phyloP scores from a whole-genome alignment of 164 flowering plant species.

The Piper longum region DNA sequence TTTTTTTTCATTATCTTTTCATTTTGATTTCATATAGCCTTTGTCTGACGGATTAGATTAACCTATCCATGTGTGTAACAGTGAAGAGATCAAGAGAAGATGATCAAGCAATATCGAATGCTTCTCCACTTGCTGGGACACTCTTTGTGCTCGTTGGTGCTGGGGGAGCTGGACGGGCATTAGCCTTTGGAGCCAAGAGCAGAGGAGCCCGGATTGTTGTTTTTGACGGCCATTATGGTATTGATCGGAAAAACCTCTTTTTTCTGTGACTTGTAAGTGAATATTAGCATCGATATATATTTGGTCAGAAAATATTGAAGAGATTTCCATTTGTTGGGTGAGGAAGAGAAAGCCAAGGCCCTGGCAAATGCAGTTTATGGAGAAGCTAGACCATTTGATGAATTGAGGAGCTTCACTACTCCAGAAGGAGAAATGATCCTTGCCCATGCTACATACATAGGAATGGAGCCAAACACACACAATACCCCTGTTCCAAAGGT shows the following conservation, averaged over 20 bases:
- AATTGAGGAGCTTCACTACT: slow-evolving; percentile 33
- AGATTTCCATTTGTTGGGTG: not conserved
- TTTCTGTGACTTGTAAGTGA: not conserved
- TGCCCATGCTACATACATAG: slow-evolving; percentile 88
- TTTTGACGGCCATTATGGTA: slow-evolving; percentile 86
- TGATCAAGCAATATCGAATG: not conserved
- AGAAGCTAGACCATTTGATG: slow-evolving; percentile 60
- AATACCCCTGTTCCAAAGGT: slow-evolving; percentile 92
- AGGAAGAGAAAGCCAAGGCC: slow-evolving; percentile 62
- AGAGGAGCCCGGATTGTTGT: slow-evolving; percentile 81
- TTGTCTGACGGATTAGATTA: not conserved
- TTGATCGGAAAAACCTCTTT: not conserved
- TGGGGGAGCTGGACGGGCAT: slow-evolving; percentile 99
- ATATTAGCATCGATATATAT: not conserved
- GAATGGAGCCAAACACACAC: slow-evolving; percentile 81
- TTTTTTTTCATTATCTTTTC: not conserved
- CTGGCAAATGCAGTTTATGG: slow-evolving; percentile 71
- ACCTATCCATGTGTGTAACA: slow-evolving; percentile 24
- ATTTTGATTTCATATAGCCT: not conserved
- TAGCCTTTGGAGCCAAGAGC: slow-evolving; percentile 92
- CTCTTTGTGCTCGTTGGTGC: slow-evolving; percentile 91
- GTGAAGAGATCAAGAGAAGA: slow-evolving; percentile 4
- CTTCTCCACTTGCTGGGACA: slow-evolving; percentile 72
- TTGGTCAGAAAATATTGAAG: not conserved
- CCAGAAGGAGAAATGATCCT: slow-evolving; percentile 88